Base-by-base conservation (phyloP, 208 protist species). In the Trypanosoma lewisi region DNA sequence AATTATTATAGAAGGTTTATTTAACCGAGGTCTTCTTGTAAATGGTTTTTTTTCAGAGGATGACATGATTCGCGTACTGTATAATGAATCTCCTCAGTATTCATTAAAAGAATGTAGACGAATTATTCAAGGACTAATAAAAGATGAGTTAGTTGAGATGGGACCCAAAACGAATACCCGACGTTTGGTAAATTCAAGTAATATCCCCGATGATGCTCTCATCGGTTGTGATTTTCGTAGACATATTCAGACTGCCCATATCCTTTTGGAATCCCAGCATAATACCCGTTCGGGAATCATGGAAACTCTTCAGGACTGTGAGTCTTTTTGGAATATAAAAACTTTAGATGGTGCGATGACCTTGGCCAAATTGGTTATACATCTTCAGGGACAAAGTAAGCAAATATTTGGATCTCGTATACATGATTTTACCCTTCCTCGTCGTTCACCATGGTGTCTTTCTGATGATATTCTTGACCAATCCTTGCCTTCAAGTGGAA, bases 231-330 rank as follows among this genome's bases (percentile, higher is more conserved):
- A 77, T 67, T 93, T 91, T 51, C 85, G 81, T 27, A 80, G 85
- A 44, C 89, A 95, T 56, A 66, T 93, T 9, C 61, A 87, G 31
- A 63, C 70, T 2, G 64, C 86, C 9, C 86, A 91, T 71, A 76
- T 92, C 25, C 85, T 92, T 45, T 70, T 90, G 21, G 86, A 93
- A 68, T 84, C 89, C 21, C 85, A 93, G 67, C 82, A 88, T n/a
- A n/a, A n/a, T 61, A 78, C 82, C 16, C 79, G 83, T 4, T 90
- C 76, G 17, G 78, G 73, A 33, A 78, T 90, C 16, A 64, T 75
- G 0, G 78, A 93, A 63, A 71, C 80, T 34, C 81, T 93, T 47
- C 39, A 71, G n/a, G 65, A 56, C 27, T 89, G 80, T 62, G 79
- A 92, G 41, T 56, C 55, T 28, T 59, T 89, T 21, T 91, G 83